Base-by-base conservation (phyloP, 371 early-diverging fungal genomes). In the Actinomortierella wolfii region DNA sequence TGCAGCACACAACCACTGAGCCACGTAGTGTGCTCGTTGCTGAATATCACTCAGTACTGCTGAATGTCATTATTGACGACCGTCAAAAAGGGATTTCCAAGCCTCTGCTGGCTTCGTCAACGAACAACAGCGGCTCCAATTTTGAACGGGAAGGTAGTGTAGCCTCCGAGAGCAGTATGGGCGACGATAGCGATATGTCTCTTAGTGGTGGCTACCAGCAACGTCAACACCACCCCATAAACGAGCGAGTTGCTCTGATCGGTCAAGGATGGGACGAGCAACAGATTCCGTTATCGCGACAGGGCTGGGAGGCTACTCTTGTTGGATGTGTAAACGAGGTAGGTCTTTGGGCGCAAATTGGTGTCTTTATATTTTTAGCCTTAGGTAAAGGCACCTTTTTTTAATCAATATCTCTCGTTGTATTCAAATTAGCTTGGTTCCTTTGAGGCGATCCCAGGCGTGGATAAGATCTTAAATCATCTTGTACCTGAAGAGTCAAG, bases 391-490 rank as follows among this genome's bases (percentile, higher is more conserved):
- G 24, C 17, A 29, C 15, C 15, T 46, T 56, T 23, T 57, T 55
- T 51, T 47, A n/a, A n/a, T n/a, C n/a, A n/a, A n/a, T n/a, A n/a
- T n/a, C n/a, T n/a, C n/a, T n/a, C n/a, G n/a, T 2, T 40, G n/a
- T 56, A 54, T 15, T 23, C 14, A 14, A 42, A 15, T 17, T 62
- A 83, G 82, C 69, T 84, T 45, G 81, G 81, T 8, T 76, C 81
- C 17, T 64, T 78, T 39, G 83, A 81, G n/a, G 54, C 60, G 11
- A 59, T 79, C 23, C 62, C 71, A 13, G 80, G 82, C 40, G 54
- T 85, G 11, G 83, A 85, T 56, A 64, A 78, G 13, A 83, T 86
- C 24, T 59, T 85, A 42, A 78, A 71, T 21, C 73, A 66, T 13
- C 68, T 86, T 17, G 81, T 85, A 1, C 83, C 84, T 11, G 60